Evolutionary conservation across 495 filamentous ascomycete species (phyloP).

Genomic region (Penicillium pulvis): DNA sequence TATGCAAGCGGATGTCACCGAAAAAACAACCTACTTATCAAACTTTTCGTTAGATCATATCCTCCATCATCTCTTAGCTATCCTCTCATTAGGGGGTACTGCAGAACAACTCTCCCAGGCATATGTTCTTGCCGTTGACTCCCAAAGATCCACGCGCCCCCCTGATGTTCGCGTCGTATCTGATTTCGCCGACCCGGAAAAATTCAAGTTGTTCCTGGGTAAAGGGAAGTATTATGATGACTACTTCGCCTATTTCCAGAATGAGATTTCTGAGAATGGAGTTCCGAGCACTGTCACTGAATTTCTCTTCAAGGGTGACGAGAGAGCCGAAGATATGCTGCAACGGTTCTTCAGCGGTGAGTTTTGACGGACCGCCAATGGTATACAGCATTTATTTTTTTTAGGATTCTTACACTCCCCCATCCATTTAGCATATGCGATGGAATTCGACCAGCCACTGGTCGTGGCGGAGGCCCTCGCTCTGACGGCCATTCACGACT

Average conservation of each 20-base stretch:
- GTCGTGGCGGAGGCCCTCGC: conserved; percentile 43
- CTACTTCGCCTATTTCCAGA: conserved; percentile 39
- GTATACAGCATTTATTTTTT: not conserved
- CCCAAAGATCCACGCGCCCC: conserved; percentile 28
- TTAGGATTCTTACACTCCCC: conserved; percentile 37
- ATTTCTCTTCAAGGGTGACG: conserved; percentile 32
- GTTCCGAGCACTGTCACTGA: conserved; percentile 33
- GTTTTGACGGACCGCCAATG: not conserved
- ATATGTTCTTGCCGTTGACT: conserved; percentile 26
- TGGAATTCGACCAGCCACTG: conserved; percentile 41
- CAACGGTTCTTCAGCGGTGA: conserved; percentile 30
- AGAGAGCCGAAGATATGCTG: conserved; percentile 33
- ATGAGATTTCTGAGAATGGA: conserved; percentile 30
- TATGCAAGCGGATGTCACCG: not conserved
- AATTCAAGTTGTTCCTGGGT: conserved; percentile 26
- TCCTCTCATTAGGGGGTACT: conserved; percentile 30
- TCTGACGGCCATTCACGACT: conserved; percentile 35
- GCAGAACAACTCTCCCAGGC: conserved; percentile 26
- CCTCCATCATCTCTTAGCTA: conserved; percentile 32
- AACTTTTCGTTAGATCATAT: conserved; percentile 33
- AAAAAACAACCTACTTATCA: not conserved
- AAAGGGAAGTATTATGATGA: conserved; percentile 33
- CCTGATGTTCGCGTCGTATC: conserved; percentile 23
- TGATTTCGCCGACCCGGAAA: conserved; percentile 25
- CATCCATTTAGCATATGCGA: conserved; percentile 42